Evolutionary conservation across 2,329 filamentous ascomycete genomes (phyloP).

Genomic region (Cryphonectria carpinicola): DNA sequence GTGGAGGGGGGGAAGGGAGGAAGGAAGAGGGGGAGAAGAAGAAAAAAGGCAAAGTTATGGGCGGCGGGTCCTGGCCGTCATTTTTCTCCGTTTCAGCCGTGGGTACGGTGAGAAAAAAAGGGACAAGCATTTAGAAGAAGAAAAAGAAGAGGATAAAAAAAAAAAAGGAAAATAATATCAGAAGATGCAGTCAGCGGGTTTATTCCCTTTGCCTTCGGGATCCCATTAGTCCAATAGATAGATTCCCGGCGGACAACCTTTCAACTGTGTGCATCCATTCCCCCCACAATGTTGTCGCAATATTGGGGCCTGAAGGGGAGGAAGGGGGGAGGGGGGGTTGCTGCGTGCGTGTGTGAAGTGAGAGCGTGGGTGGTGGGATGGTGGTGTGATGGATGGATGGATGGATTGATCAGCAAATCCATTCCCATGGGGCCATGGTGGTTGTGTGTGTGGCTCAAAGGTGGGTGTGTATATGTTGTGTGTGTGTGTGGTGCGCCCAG

Average conservation of each 20-base stretch:
- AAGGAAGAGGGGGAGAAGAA: not conserved
- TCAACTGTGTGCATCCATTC: not conserved
- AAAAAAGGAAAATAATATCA: not conserved
- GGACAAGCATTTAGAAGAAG: no score
- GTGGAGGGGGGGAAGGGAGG: not conserved
- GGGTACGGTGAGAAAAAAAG: slow-evolving; percentile 15
- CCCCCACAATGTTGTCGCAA: not conserved
- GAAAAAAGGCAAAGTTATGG: not conserved
- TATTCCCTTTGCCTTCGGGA: not conserved
- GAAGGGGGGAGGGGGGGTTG: not conserved
- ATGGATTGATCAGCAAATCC: slow-evolving; percentile 1
- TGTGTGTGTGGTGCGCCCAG: not conserved
- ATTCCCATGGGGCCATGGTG: slow-evolving; percentile 1
- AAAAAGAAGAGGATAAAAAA: no score
- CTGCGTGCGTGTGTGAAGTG: not conserved
- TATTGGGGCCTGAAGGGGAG: not conserved
- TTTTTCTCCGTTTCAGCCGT: not conserved
- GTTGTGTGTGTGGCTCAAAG: not conserved
- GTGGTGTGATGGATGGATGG: no score
- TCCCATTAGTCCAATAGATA: slow-evolving; percentile 7
- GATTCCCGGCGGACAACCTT: not conserved
- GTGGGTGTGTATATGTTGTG: no score
- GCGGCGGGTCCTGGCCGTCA: not conserved
- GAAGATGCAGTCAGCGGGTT: not conserved
- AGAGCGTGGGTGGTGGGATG: not conserved